phyloP scores from a whole-genome alignment of 1,284 basidiomycete species.

The Cryptococcus amylolentus region DNA sequence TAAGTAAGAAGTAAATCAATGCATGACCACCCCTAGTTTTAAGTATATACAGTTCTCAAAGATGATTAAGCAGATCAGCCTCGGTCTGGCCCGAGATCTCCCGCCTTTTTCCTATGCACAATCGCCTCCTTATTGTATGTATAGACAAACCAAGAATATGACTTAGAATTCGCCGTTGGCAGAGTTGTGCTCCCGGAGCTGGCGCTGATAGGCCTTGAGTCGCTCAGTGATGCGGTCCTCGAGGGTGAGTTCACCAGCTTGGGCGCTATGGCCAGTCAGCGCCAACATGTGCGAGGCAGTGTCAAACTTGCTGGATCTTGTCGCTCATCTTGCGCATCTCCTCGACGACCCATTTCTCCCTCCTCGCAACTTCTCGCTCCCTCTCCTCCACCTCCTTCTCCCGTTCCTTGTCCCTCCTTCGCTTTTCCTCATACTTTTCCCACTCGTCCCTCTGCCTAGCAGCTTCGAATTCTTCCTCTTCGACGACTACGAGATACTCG shows the following conservation, averaged over 20 bases:
- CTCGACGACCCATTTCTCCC: constrained; percentile 46
- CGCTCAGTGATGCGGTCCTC: constrained; percentile 45
- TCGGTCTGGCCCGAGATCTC: not conserved
- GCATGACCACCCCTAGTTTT: not conserved
- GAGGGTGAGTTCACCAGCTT: constrained; percentile 40
- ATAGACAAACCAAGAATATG: not conserved
- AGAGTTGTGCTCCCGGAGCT: constrained; percentile 11
- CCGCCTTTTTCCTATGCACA: too few relatives aligned
- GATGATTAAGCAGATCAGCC: not conserved
- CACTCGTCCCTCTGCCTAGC: constrained; percentile 17
- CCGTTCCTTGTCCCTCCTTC: constrained; percentile 23
- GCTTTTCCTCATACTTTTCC: constrained; percentile 21
- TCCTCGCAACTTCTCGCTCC: constrained; percentile 34
- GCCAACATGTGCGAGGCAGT: not conserved
- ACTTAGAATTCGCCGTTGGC: not conserved
- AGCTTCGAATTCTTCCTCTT: constrained; percentile 13
- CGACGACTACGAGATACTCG: constrained; percentile 1
- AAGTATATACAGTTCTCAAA: too few relatives aligned
- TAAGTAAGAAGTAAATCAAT: not conserved
- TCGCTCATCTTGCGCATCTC: constrained; percentile 43
- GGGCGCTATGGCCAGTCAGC: constrained; percentile 16
- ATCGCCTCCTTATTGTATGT: not conserved
- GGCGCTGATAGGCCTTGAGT: constrained; percentile 40
- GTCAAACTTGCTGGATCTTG: constrained; percentile 31
- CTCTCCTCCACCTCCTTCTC: constrained; percentile 40